These are phyloP conservation scores for Athelia psychrophila DNA, from an alignment of 1,284 basidiomycete genomes.

Conservation along the genomic window DNA sequence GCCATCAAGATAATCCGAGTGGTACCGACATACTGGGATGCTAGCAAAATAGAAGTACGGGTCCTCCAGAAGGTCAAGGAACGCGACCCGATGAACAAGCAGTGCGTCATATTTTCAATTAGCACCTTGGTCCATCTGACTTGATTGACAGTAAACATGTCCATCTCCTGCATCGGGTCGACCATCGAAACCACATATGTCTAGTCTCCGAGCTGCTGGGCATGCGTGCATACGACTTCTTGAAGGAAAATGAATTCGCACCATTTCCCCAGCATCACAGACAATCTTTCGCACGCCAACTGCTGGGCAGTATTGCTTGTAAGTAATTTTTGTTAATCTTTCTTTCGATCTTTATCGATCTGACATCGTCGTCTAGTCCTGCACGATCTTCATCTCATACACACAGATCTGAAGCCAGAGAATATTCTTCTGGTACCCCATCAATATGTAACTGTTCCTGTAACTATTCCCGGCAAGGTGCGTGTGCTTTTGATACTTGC, in stretches of 20 bases:
- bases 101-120: constrained; percentile 55
- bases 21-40: constrained; percentile 96
- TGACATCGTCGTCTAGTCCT: constrained; percentile 57
- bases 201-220: constrained; percentile 95
- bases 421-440: constrained; percentile 95
- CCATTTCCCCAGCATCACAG: constrained; percentile 97
- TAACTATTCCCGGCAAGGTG: constrained; percentile 61
- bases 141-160: constrained; percentile 85
- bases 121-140: background rate
- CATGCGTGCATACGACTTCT: constrained; percentile 98
- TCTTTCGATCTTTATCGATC: constrained; percentile 9
- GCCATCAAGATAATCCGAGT: constrained; percentile 99
- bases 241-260: constrained; percentile 97
- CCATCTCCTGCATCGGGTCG: constrained; percentile 92
- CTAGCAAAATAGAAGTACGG: constrained; percentile 97
- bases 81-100: constrained; percentile 84
- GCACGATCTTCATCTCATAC: constrained; percentile 89
- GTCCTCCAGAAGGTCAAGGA: constrained; percentile 92
- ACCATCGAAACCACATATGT: constrained; percentile 97
- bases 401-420: constrained; percentile 99
- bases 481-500: constrained; percentile 11
- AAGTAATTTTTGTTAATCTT: constrained; percentile 32
- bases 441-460: constrained; percentile 65
- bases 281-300: constrained; percentile 91
- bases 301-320: constrained; percentile 95